Conservation (phyloP, 2,329 filamentous ascomycete species). For the Diatrype stigma region DNA sequence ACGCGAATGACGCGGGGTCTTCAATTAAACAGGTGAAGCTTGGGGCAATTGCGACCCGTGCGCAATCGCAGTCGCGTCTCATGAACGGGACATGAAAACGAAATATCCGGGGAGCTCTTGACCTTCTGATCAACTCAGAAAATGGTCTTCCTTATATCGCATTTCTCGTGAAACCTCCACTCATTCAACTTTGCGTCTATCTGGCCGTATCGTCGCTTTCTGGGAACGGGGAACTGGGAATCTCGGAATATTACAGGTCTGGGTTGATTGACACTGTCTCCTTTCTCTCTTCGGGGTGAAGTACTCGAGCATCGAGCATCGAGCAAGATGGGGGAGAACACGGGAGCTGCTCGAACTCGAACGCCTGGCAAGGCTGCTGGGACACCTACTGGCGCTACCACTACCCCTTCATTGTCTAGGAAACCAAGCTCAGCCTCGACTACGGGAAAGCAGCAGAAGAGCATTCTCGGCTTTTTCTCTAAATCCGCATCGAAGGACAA, state of each 20-base stretch:
- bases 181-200: no score
- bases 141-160: no score
- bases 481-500: slow-evolving; percentile 44
- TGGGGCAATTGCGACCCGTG: not conserved
- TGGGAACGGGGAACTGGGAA: no score
- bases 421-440: slow-evolving; percentile 45
- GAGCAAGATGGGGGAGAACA: slow-evolving; percentile 23
- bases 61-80: not conserved
- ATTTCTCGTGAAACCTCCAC: no score
- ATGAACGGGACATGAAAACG: not conserved
- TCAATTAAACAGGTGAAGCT: not conserved
- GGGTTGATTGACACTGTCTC: no score
- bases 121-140: no score
- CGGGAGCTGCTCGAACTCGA: slow-evolving; percentile 5
- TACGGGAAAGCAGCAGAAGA: slow-evolving; percentile 55
- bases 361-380: slow-evolving; percentile 24
- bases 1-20: not conserved
- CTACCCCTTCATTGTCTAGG: slow-evolving; percentile 35
- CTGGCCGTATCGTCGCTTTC: no score
- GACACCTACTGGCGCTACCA: not conserved
- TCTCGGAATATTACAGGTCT: no score
- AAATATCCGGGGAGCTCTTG: not conserved
- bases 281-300: no score
- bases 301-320: no score
- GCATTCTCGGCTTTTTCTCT: slow-evolving; percentile 77